These are phyloP conservation scores for Neoboletus brunneissimus DNA, from an alignment of 768 basidiomycete genomes.

Conservation along the genomic window DNA sequence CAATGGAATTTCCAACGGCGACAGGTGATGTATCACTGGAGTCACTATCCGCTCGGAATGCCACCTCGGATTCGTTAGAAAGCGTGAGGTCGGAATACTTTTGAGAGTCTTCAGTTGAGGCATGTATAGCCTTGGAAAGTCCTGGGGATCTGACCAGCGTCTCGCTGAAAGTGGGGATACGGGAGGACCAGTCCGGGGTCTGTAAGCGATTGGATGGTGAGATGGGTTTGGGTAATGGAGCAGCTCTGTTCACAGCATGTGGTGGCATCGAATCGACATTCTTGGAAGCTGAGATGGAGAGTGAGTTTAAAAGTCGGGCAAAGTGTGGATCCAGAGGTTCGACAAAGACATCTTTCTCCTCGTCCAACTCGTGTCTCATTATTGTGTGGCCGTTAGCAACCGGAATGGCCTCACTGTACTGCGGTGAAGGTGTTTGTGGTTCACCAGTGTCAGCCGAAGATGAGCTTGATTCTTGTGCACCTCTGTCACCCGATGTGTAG, in stretches of 20 bases:
- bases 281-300: conserved; percentile 55
- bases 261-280: conserved; percentile 12
- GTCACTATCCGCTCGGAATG: background rate
- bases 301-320: conserved; percentile 60
- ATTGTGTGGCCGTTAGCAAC: conserved; percentile 14
- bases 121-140: conserved; percentile 4
- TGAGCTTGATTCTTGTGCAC: conserved; percentile 62
- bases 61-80: background rate
- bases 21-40: conserved; percentile 11
- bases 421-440: conserved; percentile 63
- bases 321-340: conserved; percentile 64
- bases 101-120: conserved; percentile 5
- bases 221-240: conserved; percentile 9
- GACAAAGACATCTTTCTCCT: conserved; percentile 25
- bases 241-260: conserved; percentile 1
- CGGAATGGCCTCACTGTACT: conserved; percentile 43
- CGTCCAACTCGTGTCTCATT: conserved; percentile 34
- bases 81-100: background rate
- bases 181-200: conserved; percentile 34
- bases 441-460: conserved; percentile 60
- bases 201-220: conserved; percentile 14
- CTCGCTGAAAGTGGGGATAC: conserved; percentile 25
- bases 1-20: background rate
- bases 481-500: conserved; percentile 28
- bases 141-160: conserved; percentile 4